A percentile compares a stretch with the other conserved stretches of the same genome.
phyloP scores from a whole-genome alignment of 257 asterid species.

The Eucommia ulmoides region DNA sequence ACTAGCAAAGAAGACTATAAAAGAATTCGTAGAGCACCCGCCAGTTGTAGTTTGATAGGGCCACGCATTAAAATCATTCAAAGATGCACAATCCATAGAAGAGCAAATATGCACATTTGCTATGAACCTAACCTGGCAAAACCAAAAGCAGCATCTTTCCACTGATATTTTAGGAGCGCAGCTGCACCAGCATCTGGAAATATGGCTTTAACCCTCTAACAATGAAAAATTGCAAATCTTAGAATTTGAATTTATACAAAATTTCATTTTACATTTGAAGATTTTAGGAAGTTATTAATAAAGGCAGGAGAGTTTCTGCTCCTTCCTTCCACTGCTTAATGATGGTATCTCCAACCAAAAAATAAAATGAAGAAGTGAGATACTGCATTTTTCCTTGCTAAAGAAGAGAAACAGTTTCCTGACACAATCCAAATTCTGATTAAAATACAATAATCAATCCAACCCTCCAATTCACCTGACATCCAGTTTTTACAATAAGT shows the following conservation, averaged over 20 bases:
- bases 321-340: not conserved
- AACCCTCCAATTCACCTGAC: constrained; percentile 37
- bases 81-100: too few species aligned
- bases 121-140: constrained; percentile 58
- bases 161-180: constrained; percentile 70
- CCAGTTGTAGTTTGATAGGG: too few species aligned
- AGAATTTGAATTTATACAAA: constrained; percentile 14
- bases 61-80: too few species aligned
- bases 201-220: constrained; percentile 79
- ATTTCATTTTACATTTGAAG: too few species aligned
- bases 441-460: constrained; percentile 4
- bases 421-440: not conserved
- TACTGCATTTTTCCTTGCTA: too few species aligned
- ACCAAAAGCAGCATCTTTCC: constrained; percentile 87
- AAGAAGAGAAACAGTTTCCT: too few species aligned
- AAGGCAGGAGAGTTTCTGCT: not conserved
- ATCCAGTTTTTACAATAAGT: constrained; percentile 62
- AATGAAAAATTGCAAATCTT: constrained; percentile 18
- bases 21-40: too few species aligned
- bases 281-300: not conserved
- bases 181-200: constrained; percentile 99
- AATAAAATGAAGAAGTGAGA: not conserved
- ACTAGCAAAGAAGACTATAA: too few species aligned
- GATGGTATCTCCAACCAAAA: not conserved
- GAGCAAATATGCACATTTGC: too few species aligned